Base-by-base conservation (phyloP, 2,329 filamentous ascomycete genomes). In the Chaetomium olivaceum region DNA sequence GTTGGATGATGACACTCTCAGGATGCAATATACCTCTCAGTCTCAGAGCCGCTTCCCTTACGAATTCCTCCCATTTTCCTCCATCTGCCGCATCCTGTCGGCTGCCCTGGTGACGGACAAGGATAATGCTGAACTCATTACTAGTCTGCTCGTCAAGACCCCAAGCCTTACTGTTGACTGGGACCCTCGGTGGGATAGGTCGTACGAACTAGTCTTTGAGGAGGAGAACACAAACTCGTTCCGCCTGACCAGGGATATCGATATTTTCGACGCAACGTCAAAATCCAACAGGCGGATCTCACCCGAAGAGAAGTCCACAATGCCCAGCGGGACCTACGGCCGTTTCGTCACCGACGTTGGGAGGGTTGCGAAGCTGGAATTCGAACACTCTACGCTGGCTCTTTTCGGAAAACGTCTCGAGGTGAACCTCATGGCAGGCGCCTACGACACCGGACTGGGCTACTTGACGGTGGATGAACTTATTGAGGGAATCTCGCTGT, bases 171-270 rank as follows among this genome's bases (percentile, higher is more conserved):
- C 94, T 31, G 89, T 96, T 70, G 81, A 85, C 14, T 83, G 97
- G n/a, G 89, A 91, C 0, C 78, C 83, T 0, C 78, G 85, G 36
- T 97, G 96, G 75, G 83, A 85, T 51, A 86, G 85, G 43, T 64
- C 55, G 4, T 97, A 96, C 71, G 86, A 89, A 67, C 87, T 93
- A 14, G 88, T 90, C 48, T 88, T 91, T 61, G 93, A 97, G 77
- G 92, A 97, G 69, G 91, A 95, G 66, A 93, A 95, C 70, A 87
- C 87, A 29, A 95, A 96, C 71, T 87, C 87, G 21, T 91, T 97
- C 67, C 83, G 86, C 67, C 84, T 97, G 4, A 80, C 83, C 1
- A 81, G 83, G 54, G 83, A 88, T 60, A 79, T 93, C 8, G 82
- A 87, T 1, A 81, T 93, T 2, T 90, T 94, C 67, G 78, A 77